Evolutionary conservation across 140 eudicot species (phyloP).

Genomic region (Bidens hawaiensis): DNA sequence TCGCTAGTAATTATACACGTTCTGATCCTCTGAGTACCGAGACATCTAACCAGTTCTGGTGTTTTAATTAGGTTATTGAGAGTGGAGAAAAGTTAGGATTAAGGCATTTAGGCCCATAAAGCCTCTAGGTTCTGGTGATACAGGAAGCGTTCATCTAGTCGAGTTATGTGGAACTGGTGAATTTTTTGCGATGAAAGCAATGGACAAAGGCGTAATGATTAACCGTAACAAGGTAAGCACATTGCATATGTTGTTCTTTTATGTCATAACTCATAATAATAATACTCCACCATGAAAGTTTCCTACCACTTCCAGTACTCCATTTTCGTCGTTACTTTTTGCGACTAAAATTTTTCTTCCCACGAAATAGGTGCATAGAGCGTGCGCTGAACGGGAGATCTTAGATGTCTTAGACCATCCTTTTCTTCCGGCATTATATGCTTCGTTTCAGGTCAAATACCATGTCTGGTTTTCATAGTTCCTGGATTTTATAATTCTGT

Average conservation of each 20-base stretch:
- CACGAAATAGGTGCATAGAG: conserved; percentile 86
- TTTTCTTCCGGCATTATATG: conserved; percentile 95
- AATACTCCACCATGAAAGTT: background rate
- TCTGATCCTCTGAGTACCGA: background rate
- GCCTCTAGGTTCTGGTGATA: conserved; percentile 94
- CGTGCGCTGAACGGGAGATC: conserved; percentile 97
- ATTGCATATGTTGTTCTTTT: background rate
- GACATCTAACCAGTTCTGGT: background rate
- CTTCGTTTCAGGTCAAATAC: conserved; percentile 90
- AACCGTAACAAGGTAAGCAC: conserved; percentile 80
- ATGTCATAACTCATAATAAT: background rate
- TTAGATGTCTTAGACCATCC: conserved; percentile 93
- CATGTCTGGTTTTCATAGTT: background rate
- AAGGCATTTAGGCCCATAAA: conserved; percentile 86
- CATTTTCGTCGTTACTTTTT: background rate
- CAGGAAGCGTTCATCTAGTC: conserved; percentile 97
- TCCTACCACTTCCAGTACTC: conserved; percentile 9
- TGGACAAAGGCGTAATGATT: conserved; percentile 93
- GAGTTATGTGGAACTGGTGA: conserved; percentile 84
- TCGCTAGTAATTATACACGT: background rate
- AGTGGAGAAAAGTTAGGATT: conserved; percentile 75
- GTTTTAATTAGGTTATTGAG: conserved; percentile 59
- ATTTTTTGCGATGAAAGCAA: conserved; percentile 92
- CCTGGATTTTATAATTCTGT: too few relatives aligned
- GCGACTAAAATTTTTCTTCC: background rate